phyloP scores from a whole-genome alignment of 495 filamentous ascomycete genomes.

The Talaromyces trachyspermus region DNA sequence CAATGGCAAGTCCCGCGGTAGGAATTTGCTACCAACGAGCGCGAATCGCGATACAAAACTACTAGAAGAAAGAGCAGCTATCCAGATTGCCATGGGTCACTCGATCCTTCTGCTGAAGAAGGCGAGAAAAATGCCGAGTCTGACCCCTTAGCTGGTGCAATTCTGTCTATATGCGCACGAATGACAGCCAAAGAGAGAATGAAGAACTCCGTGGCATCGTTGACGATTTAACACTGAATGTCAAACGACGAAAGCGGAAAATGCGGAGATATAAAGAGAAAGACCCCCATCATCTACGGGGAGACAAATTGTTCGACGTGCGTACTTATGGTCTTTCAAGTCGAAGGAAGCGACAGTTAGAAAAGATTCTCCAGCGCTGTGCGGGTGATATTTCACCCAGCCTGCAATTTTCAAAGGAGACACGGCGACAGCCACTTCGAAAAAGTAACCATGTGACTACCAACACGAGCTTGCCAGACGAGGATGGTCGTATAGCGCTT shows the following conservation, averaged over 20 bases:
- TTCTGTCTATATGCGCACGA: constrained; percentile 15
- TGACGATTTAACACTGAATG: constrained; percentile 65
- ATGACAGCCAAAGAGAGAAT: constrained; percentile 42
- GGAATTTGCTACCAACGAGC: neutral
- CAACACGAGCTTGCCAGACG: neutral
- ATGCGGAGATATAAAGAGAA: constrained; percentile 61
- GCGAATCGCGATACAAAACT: neutral
- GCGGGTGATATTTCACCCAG: constrained; percentile 26
- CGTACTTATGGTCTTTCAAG: constrained; percentile 59
- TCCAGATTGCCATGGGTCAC: neutral
- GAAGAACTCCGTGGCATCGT: constrained; percentile 61
- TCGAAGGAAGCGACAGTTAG: constrained; percentile 64
- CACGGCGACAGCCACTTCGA: neutral
- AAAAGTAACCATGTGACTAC: neutral
- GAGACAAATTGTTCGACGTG: constrained; percentile 70
- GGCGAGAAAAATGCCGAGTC: neutral
- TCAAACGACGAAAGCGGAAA: constrained; percentile 60
- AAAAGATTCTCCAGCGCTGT: constrained; percentile 62
- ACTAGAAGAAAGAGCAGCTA: neutral
- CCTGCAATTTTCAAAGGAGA: neutral
- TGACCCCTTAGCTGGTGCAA: constrained; percentile 3
- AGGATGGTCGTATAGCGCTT: neutral
- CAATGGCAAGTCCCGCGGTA: neutral
- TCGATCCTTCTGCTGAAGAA: neutral
- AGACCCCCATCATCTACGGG: constrained; percentile 45